Evolutionary conservation across 177 flowering plant genomes (phyloP).

Genomic region (Vitis hybrid): DNA sequence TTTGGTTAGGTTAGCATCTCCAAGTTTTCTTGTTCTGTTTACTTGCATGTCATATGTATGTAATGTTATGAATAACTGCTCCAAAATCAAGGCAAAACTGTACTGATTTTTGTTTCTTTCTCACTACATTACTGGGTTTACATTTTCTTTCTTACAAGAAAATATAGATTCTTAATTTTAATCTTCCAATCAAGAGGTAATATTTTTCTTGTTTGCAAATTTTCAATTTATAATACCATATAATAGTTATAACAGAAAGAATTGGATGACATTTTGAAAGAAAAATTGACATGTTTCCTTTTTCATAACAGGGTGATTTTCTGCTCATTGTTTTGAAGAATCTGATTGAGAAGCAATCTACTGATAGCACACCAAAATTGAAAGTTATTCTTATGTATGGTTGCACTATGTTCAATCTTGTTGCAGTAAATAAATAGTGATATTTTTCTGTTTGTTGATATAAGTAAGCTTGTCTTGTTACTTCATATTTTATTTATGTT

Average conservation of each 20-base stretch:
- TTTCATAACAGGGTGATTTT: slow-evolving; percentile 81
- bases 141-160: background rate
- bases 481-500: slow-evolving; percentile 1
- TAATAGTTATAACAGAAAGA: background rate
- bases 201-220: background rate
- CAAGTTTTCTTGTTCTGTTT: too few relatives aligned
- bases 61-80: too few relatives aligned
- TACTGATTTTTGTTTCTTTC: background rate
- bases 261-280: background rate
- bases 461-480: background rate
- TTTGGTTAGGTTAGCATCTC: too few relatives aligned
- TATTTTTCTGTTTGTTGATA: background rate
- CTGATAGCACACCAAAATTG: slow-evolving; percentile 38
- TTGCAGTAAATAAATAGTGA: background rate
- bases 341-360: slow-evolving; percentile 69
- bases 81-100: background rate
- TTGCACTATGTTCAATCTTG: background rate
- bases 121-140: background rate
- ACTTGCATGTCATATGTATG: too few relatives aligned
- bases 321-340: slow-evolving; percentile 78
- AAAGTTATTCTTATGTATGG: slow-evolving; percentile 91
- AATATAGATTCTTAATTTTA: background rate
- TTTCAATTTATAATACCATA: background rate
- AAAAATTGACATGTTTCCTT: slow-evolving; percentile 12
- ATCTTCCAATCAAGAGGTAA: background rate